Evolutionary conservation across 306 rosid genomes (phyloP).

Genomic region (Gillenia trifoliata): DNA sequence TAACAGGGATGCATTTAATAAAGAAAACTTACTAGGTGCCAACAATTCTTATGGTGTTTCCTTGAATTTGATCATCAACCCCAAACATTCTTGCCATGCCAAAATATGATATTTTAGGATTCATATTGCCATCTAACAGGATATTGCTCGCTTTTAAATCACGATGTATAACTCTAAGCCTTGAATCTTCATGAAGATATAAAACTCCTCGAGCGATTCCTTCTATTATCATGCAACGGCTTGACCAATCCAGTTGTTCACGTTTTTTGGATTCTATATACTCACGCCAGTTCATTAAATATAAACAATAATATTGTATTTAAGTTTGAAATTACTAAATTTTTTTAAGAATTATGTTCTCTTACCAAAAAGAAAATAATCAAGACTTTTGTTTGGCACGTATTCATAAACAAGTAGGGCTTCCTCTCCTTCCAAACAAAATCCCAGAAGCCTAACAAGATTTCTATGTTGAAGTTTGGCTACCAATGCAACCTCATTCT

Average conservation of each 20-base stretch:
- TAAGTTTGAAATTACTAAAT: too few relatives aligned
- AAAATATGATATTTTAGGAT: slow-evolving; percentile 45
- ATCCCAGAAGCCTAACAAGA: slow-evolving; percentile 8
- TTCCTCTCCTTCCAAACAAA: slow-evolving; percentile 32
- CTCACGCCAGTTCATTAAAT: background rate
- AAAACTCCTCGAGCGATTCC: slow-evolving; percentile 32
- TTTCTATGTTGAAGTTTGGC: background rate
- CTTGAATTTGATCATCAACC: background rate
- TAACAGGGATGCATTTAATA: background rate
- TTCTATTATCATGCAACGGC: slow-evolving; percentile 25
- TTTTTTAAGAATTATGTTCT: too few relatives aligned
- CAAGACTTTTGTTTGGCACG: slow-evolving; percentile 21
- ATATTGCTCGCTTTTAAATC: slow-evolving; percentile 44
- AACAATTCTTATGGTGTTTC: background rate
- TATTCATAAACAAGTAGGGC: slow-evolving; percentile 25
- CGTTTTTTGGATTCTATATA: slow-evolving; percentile 23
- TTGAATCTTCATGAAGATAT: slow-evolving; percentile 40
- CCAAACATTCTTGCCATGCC: slow-evolving; percentile 36
- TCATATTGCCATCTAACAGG: slow-evolving; percentile 33
- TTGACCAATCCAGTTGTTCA: slow-evolving; percentile 33
- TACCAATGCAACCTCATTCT: background rate
- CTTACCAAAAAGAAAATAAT: slow-evolving; percentile 6
- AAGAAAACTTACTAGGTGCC: background rate
- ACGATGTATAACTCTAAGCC: slow-evolving; percentile 29
- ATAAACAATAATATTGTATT: too few relatives aligned